phyloP scores from a whole-genome alignment of 2,329 filamentous ascomycete genomes.

The Atkinsonella texensis region DNA sequence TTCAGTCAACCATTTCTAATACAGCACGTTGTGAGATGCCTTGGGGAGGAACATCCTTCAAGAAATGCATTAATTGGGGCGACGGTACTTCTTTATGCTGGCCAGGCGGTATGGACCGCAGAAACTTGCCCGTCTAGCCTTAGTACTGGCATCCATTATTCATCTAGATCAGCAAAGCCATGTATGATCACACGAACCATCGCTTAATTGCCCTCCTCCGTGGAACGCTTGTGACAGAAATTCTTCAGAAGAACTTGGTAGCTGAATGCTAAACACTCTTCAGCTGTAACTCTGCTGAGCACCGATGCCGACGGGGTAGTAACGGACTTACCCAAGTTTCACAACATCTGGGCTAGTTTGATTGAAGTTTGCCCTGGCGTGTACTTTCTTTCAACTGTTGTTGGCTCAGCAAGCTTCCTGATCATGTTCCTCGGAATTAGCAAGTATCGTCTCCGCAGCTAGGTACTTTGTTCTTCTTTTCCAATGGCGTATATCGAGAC shows the following conservation, averaged over 20 bases:
- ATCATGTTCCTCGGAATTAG: conserved; percentile 57
- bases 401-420: conserved; percentile 6
- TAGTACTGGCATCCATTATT: not conserved
- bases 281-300: conserved; percentile 31
- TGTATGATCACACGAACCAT: conserved; percentile 20
- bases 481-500: not conserved
- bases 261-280: conserved; percentile 18
- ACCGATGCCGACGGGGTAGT: conserved; percentile 28
- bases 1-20: conserved; percentile 31
- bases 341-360: conserved; percentile 23
- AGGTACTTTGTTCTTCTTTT: not conserved
- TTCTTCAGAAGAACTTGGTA: conserved; percentile 34
- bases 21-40: conserved; percentile 16
- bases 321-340: conserved; percentile 13
- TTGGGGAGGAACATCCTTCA: conserved; percentile 11
- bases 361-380: conserved; percentile 12
- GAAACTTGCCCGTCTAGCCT: conserved; percentile 6
- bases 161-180: conserved; percentile 8
- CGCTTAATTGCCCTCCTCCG: conserved; percentile 20
- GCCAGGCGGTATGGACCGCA: conserved; percentile 23
- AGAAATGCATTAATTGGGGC: conserved; percentile 26
- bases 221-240: conserved; percentile 25
- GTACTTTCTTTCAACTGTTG: conserved; percentile 6
- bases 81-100: conserved; percentile 25
- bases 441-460: not conserved